Base-by-base conservation (phyloP, 208 protist genomes). In the Leptomonas pyrrhocoris region DNA sequence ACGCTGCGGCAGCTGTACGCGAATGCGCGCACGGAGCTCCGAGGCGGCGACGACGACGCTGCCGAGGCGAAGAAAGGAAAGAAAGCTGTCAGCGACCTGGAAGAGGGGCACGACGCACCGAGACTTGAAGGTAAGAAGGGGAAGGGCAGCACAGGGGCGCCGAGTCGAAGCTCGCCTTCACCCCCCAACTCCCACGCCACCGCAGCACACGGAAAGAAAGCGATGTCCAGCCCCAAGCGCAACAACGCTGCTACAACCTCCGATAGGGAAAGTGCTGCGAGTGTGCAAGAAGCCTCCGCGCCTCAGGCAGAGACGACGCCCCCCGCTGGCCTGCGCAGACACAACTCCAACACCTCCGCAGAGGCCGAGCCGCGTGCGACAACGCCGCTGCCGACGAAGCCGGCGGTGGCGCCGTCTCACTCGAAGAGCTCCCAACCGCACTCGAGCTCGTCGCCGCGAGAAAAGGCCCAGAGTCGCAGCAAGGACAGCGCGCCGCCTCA, bases 1-100 rank as follows among this genome's bases (percentile, higher is more conserved):
- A 28, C 65, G 21, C 31, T 82, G 67, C 65, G 66, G 8, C 54
- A 40, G 40, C 21, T 77, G 12, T 73, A 82, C 67, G 64, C 56
- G 15, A 23, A 34, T 0, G 38, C 64, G 15, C 75, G 68, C 53
- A n/a, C 55, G 0, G 40, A 62, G 16, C 56, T 68, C n/a, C 57
- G 55, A 43, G 30, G 71, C 9, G 36, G 27, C 48, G 34, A 80
- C 34, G 62, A 70, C 45, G 49, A 59, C 13, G 43, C 31, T 13
- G 12, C 28, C 30, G 53, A 3, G 2, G 43, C 5, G 43, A 19
- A 7, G 43, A 12, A 48, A n/a, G 18, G 7, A 3, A 48, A 48
- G 43, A 21, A 21, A 34, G 34, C 34, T 8, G 21, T 3, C 34
- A 38, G 23, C 12, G 34, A 23, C 23, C 49, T 51, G n/a, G 49